Percentiles rank a stretch among this genome's conserved stretches.
phyloP scores from a whole-genome alignment of 2,329 filamentous ascomycete species.

The Ampelomyces quisqualis region DNA sequence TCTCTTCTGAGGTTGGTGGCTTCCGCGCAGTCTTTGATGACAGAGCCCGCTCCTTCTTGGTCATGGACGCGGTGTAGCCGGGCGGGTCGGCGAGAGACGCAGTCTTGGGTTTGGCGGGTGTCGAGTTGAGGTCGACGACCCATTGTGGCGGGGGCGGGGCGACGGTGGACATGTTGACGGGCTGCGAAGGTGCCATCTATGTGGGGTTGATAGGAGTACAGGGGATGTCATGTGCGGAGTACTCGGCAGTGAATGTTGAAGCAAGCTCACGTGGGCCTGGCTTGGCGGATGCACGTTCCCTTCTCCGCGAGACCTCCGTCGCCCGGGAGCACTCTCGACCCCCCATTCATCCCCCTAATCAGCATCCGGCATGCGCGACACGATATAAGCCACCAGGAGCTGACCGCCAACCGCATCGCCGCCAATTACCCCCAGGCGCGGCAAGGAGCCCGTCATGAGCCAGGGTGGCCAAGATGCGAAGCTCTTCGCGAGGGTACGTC shows the following conservation, averaged over 20 bases:
- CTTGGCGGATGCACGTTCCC: slow-evolving; percentile 31
- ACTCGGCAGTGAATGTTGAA: slow-evolving; percentile 4
- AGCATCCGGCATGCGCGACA: slow-evolving; percentile 22
- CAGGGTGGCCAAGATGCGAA: slow-evolving; percentile 90
- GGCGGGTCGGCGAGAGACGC: slow-evolving; percentile 77
- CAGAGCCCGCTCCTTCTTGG: slow-evolving; percentile 43
- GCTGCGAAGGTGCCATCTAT: neutral
- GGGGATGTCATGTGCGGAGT: neutral
- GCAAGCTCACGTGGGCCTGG: slow-evolving; percentile 9
- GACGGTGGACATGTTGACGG: slow-evolving; percentile 18
- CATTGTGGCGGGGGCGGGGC: slow-evolving; percentile 66
- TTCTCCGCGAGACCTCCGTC: slow-evolving; percentile 25
- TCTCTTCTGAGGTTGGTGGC: slow-evolving; percentile 75
- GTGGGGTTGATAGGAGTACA: too few relatives aligned
- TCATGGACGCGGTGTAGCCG: slow-evolving; percentile 65
- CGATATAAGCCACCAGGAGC: slow-evolving; percentile 11
- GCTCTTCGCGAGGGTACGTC: slow-evolving; percentile 93
- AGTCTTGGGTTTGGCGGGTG: slow-evolving; percentile 68
- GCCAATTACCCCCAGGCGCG: slow-evolving; percentile 9
- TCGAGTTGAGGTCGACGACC: slow-evolving; percentile 75
- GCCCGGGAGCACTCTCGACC: slow-evolving; percentile 7
- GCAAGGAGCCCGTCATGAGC: slow-evolving; percentile 54
- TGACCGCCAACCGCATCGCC: slow-evolving; percentile 15
- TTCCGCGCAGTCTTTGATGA: slow-evolving; percentile 56
- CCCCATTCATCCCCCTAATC: neutral